A percentile compares a stretch with the other conserved stretches of the same genome.
phyloP scores from a whole-genome alignment of 2,329 filamentous ascomycete species.

The Dactylellina leptospora region DNA sequence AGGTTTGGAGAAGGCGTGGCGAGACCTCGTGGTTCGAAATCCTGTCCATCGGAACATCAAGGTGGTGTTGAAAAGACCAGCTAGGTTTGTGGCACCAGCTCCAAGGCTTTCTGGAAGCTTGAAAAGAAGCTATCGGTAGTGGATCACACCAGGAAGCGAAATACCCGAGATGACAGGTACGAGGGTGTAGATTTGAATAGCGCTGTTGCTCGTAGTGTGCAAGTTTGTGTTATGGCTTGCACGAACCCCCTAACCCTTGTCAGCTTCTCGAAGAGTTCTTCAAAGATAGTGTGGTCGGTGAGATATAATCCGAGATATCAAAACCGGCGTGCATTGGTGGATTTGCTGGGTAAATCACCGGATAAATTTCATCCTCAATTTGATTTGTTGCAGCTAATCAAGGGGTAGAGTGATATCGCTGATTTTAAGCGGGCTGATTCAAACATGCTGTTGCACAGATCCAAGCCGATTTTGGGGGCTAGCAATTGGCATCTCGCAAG shows the following conservation, averaged over 20 bases:
- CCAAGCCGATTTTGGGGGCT: constrained; percentile 8
- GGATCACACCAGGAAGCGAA: constrained; percentile 46
- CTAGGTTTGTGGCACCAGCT: constrained; percentile 7
- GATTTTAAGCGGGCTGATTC: constrained; percentile 39
- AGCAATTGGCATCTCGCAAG: constrained; percentile 3
- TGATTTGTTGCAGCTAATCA: constrained; percentile 36
- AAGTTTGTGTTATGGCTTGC: too few relatives aligned
- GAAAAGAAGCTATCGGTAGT: constrained; percentile 11
- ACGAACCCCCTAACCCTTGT: constrained; percentile 17
- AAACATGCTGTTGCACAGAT: constrained; percentile 23
- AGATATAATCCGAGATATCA: constrained; percentile 53
- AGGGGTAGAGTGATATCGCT: constrained; percentile 29
- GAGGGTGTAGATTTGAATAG: constrained; percentile 10
- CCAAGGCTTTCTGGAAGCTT: constrained; percentile 44
- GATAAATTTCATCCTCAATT: constrained; percentile 28
- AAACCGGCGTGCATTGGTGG: constrained; percentile 52
- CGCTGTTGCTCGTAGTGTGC: too few relatives aligned
- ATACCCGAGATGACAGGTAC: constrained; percentile 53
- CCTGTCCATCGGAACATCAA: constrained; percentile 25
- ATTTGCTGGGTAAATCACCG: constrained; percentile 50
- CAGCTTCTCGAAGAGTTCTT: constrained; percentile 15
- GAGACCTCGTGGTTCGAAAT: too few relatives aligned
- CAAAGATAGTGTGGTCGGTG: constrained; percentile 38
- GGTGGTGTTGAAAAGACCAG: constrained; percentile 14
- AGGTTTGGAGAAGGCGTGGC: constrained; percentile 1